These are phyloP conservation scores for Rhododendron molle DNA, from an alignment of 148 eudicot species.

Conservation along the genomic window DNA sequence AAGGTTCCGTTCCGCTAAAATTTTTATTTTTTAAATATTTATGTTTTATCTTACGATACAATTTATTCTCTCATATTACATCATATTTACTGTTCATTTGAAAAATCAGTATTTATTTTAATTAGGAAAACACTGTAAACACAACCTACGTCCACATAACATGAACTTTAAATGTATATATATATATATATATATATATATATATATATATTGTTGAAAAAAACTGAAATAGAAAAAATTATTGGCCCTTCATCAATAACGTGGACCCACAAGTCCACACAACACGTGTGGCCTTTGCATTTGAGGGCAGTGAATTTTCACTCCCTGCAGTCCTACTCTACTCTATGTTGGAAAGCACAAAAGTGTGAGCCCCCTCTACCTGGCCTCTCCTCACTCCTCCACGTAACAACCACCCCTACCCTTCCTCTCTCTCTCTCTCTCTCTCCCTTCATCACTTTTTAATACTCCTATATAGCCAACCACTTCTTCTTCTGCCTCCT, in stretches of 20 bases:
- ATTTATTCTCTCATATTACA: accelerated
- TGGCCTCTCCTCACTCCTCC: neutral
- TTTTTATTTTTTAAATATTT: too few relatives aligned
- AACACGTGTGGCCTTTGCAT: neutral
- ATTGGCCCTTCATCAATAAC: neutral
- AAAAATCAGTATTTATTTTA: too few relatives aligned
- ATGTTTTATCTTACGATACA: too few relatives aligned
- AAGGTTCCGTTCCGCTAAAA: too few relatives aligned
- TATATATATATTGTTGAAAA: too few relatives aligned
- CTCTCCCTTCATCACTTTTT: neutral
- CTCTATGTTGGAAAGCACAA: neutral
- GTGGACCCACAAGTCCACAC: neutral
- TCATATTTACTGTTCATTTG: accelerated
- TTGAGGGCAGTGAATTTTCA: neutral
- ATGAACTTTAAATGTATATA: too few relatives aligned
- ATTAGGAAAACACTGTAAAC: too few relatives aligned
- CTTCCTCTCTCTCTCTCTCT: neutral
- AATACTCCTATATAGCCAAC: neutral
- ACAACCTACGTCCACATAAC: too few relatives aligned
- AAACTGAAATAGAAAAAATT: too few relatives aligned
- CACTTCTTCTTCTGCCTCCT: neutral
- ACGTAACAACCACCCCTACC: neutral
- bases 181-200: too few relatives aligned
- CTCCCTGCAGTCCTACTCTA: neutral
- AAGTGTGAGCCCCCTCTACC: neutral